phyloP scores from a whole-genome alignment of 257 asterid genomes.

The Fraxinus quadrangulata region DNA sequence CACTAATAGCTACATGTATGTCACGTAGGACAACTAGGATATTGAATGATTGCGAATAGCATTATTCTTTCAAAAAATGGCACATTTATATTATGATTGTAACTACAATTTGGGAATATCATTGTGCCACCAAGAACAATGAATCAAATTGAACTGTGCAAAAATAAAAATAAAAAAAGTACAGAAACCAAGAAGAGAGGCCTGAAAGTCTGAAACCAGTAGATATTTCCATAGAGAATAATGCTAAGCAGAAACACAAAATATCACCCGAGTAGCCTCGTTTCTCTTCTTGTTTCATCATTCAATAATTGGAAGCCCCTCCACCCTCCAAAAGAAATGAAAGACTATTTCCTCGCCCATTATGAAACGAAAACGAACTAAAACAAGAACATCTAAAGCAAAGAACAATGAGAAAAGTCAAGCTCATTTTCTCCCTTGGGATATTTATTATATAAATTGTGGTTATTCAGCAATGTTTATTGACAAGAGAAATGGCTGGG shows the following conservation, averaged over 20 bases:
- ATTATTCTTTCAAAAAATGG: constrained; percentile 9
- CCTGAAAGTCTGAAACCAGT: neutral
- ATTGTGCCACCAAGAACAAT: constrained; percentile 22
- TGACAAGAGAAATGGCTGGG: neutral
- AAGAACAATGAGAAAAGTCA: neutral
- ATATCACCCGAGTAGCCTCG: neutral
- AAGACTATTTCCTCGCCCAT: neutral
- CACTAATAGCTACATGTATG: too few relatives aligned
- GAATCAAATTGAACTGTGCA: constrained; percentile 27
- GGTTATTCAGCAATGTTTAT: neutral
- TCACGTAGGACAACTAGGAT: too few relatives aligned
- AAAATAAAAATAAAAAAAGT: neutral
- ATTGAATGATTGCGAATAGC: too few relatives aligned
- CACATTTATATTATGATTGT: constrained; percentile 44
- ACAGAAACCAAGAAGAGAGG: neutral
- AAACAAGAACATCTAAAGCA: neutral
- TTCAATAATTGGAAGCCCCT: neutral
- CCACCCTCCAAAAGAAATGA: neutral
- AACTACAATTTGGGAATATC: constrained; percentile 57
- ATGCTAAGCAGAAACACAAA: neutral
- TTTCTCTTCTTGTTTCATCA: neutral
- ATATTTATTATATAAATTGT: neutral
- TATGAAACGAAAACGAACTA: neutral
- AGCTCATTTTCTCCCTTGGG: neutral
- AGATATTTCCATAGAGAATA: neutral